phyloP scores from a whole-genome alignment of 2,329 filamentous ascomycete species.

The Colletotrichum zoysiae region DNA sequence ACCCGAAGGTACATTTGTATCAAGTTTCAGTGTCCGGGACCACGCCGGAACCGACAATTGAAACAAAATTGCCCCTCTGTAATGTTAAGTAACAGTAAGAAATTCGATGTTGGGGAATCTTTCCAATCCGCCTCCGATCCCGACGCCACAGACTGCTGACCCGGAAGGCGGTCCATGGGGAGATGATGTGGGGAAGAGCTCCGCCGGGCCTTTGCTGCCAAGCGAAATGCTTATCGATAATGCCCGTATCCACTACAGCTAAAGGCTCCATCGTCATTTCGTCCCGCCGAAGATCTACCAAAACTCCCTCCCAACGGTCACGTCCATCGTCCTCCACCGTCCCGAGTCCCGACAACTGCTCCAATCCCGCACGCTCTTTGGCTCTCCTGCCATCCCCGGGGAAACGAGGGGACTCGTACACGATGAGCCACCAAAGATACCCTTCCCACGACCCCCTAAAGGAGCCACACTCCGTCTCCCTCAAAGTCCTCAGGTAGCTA shows the following conservation, averaged over 20 bases:
- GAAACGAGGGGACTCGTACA: conserved; percentile 12
- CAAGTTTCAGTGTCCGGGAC: neutral
- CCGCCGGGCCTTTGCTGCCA: neutral
- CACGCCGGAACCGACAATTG: neutral
- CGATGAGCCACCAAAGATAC: conserved; percentile 71
- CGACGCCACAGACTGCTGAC: neutral
- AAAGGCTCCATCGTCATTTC: conserved; percentile 22
- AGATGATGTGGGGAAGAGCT: conserved; percentile 10
- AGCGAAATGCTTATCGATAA: conserved; percentile 6
- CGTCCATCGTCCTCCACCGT: conserved; percentile 4
- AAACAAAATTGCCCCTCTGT: neutral
- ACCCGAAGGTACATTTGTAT: neutral
- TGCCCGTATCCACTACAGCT: conserved; percentile 11
- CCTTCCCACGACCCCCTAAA: conserved; percentile 71
- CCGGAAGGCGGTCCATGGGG: conserved; percentile 1
- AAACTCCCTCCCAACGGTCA: conserved; percentile 10
- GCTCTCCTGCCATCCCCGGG: neutral
- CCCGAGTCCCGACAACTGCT: neutral
- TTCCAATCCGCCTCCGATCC: neutral
- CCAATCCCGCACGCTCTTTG: neutral
- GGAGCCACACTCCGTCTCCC: conserved; percentile 82
- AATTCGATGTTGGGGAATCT: neutral
- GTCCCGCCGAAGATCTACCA: conserved; percentile 1
- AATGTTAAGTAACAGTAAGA: neutral
- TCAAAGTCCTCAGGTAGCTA: conserved; percentile 77